Base-by-base conservation (phyloP, 495 filamentous ascomycete genomes). In the Aspergillus bridgeri region DNA sequence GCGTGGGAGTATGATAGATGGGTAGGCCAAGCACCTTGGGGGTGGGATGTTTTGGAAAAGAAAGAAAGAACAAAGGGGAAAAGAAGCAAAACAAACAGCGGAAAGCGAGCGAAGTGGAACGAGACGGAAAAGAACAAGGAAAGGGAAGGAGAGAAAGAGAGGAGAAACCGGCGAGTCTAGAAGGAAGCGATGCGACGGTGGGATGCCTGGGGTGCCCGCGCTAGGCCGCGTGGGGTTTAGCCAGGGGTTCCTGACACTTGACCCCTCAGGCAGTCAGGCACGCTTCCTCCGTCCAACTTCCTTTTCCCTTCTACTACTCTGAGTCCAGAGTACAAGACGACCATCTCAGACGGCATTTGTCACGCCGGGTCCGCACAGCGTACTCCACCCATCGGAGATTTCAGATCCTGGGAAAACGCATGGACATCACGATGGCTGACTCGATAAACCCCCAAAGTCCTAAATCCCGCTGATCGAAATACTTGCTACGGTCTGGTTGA, bases 151-250 rank as follows among this genome's bases (percentile, higher is more conserved):
- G 51, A 25, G 3, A 27, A 44, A 27, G n/a, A 17, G 23, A 49
- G 19, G 45, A 22, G 25, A 45, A 46, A 63, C 48, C 42, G 51
- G 49, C 48, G 42, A 44, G 51, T 48, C 44, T 44, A 42, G 59
- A 53, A 52, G 43, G 46, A 18, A 46, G 22, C 19, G 42, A 45
- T 53, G 20, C 20, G 5, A 17, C 24, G 42, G 48, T 57, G 52
- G 42, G 6, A 24, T 20, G 24, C 2, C 46, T 61, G 13, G 7
- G 50, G 54, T n/a, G 33, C 11, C 9, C 11, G 11, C 24, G 42
- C 53, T 57, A 56, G 18, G 6, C 42, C 42, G n/a, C 1, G 48
- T 61, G 13, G 7, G 50, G 54, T n/a, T 50, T 61, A 61, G 59
- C 54, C 59, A 61, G 59, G 59, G 59, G 59, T 19, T 47, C 44